A percentile compares a stretch with the other conserved stretches of the same genome.
Evolutionary conservation across 129 eudicot genomes (phyloP).

Genomic region (Flaveria sonorensis): DNA sequence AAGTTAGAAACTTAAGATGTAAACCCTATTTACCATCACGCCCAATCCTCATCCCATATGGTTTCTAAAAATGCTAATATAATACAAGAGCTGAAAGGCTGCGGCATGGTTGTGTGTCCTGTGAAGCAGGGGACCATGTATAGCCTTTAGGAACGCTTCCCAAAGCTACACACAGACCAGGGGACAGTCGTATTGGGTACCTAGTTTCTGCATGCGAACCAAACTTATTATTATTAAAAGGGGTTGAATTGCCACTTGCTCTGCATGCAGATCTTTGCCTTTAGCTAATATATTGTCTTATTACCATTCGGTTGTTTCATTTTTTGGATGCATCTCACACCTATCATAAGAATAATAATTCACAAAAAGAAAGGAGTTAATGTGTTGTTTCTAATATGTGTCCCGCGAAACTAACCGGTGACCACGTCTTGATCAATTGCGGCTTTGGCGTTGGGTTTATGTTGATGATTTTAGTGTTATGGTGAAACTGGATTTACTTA

Average conservation of each 20-base stretch:
- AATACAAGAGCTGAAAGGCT: conserved; percentile 36
- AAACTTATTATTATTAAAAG: neutral
- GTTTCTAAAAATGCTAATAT: neutral
- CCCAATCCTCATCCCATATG: no score
- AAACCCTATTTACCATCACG: no score
- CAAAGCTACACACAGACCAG: conserved; percentile 24
- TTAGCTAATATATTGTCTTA: conserved; percentile 27
- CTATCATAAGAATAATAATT: no score
- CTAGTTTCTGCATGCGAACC: neutral
- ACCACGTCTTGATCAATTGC: no score
- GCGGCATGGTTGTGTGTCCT: conserved; percentile 35
- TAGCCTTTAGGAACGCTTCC: conserved; percentile 23
- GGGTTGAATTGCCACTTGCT: conserved; percentile 19
- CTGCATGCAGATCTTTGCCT: conserved; percentile 26
- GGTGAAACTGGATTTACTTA: no score
- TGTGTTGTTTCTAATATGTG: no score
- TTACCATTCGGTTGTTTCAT: conserved; percentile 6
- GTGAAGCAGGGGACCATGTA: conserved; percentile 42
- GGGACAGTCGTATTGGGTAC: conserved; percentile 6
- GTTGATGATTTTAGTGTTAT: no score
- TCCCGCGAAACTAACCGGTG: no score
- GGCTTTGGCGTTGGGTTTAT: no score
- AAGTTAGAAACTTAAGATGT: no score
- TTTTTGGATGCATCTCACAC: no score
- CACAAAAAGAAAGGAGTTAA: no score